Evolutionary conservation across 768 basidiomycete genomes (phyloP).

Genomic region (Coprinellus aureogranulatus): DNA sequence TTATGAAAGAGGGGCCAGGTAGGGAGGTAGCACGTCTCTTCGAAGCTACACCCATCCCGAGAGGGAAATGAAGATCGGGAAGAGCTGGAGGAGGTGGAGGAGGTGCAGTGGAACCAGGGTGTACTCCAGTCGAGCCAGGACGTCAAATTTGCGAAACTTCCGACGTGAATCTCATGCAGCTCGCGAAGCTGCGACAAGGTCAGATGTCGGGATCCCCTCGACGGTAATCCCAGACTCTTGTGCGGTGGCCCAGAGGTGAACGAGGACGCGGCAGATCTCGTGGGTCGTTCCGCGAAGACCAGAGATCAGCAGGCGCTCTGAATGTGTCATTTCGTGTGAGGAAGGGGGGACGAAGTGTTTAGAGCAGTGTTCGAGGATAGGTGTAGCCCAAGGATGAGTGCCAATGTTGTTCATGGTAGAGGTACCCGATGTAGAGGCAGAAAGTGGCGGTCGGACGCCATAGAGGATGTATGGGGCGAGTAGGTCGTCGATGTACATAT

Average conservation of each 20-base stretch:
- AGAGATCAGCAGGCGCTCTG: constrained; percentile 28
- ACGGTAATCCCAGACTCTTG: constrained; percentile 21
- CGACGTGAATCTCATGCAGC: background rate
- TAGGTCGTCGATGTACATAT: constrained; percentile 31
- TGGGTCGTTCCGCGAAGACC: constrained; percentile 33
- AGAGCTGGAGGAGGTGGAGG: background rate
- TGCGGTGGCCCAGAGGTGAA: constrained; percentile 48
- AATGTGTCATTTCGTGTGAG: constrained; percentile 19
- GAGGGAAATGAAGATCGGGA: background rate
- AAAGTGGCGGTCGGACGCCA: constrained; percentile 11
- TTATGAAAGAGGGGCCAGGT: constrained; percentile 39
- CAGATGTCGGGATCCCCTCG: too few species aligned
- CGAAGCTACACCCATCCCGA: background rate
- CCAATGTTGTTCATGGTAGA: background rate
- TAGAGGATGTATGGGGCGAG: constrained; percentile 30
- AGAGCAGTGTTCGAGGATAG: constrained; percentile 30
- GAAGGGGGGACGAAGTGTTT: constrained; percentile 16
- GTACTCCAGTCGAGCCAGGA: constrained; percentile 52
- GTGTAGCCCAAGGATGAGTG: constrained; percentile 30
- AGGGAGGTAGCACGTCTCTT: constrained; percentile 44
- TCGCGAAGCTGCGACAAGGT: background rate
- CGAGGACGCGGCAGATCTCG: constrained; percentile 47
- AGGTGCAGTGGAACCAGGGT: constrained; percentile 41
- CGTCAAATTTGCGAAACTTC: constrained; percentile 30
- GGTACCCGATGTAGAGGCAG: background rate